Conservation (phyloP, 2,329 filamentous ascomycete species). For the Laburnicola sp. region DNA sequence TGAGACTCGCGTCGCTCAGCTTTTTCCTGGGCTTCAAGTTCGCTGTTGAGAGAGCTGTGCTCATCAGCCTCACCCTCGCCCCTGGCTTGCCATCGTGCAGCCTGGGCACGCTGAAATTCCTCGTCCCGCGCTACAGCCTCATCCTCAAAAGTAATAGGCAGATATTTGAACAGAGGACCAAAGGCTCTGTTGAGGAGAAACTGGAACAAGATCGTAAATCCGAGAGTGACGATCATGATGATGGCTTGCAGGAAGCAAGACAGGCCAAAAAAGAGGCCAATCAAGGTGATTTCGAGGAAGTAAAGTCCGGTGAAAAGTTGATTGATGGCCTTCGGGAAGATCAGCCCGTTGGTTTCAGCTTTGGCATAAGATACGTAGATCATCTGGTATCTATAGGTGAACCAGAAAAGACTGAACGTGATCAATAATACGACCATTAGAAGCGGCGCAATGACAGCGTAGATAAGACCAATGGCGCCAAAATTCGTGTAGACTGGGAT, state of each 20-base stretch:
- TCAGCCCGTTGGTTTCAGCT: constrained; percentile 85
- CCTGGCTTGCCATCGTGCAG: constrained; percentile 65
- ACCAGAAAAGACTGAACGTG: constrained; percentile 88
- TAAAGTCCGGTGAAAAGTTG: constrained; percentile 95
- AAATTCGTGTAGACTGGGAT: constrained; percentile 98
- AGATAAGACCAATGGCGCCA: constrained; percentile 87
- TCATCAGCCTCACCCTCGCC: constrained; percentile 52
- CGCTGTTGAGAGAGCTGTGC: constrained; percentile 44
- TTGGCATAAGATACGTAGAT: constrained; percentile 90
- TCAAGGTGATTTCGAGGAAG: constrained; percentile 87
- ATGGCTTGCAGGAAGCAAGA: constrained; percentile 77
- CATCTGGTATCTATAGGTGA: constrained; percentile 95
- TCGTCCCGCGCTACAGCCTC: constrained; percentile 90
- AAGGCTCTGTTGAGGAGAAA: constrained; percentile 80
- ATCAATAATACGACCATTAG: constrained; percentile 93
- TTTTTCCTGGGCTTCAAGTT: constrained; percentile 49
- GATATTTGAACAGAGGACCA: constrained; percentile 78
- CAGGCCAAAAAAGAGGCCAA: constrained; percentile 78
- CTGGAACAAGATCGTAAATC: constrained; percentile 78
- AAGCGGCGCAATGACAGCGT: constrained; percentile 83
- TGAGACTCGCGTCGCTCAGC: constrained; percentile 40
- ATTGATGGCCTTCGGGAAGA: constrained; percentile 92
- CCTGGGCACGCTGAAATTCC: constrained; percentile 80
- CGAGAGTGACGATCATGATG: constrained; percentile 75
- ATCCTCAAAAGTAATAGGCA: constrained; percentile 94